Percentiles rank a stretch among this genome's conserved stretches.
Evolutionary conservation across 345 rosid genomes (phyloP).

Genomic region (Eucalyptus cloeziana): DNA sequence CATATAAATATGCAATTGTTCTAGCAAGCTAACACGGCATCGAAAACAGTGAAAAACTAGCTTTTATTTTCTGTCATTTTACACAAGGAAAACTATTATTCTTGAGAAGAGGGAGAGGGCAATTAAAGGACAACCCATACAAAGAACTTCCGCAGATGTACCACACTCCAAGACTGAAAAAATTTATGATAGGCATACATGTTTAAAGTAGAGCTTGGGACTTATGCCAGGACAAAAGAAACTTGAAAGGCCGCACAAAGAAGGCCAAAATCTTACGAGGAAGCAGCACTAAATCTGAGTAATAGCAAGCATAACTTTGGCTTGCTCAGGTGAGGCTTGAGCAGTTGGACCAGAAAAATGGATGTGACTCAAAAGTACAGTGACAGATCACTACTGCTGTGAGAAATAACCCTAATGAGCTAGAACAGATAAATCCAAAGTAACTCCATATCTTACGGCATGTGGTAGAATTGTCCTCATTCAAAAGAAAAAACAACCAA

Average conservation of each 20-base stretch:
- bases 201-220: neutral
- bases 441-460: neutral
- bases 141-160: neutral
- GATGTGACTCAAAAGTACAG: neutral
- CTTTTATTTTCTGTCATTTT: neutral
- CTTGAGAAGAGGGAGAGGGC: neutral
- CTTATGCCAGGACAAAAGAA: neutral
- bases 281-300: neutral
- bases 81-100: neutral
- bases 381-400: neutral
- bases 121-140: neutral
- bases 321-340: neutral
- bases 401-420: neutral
- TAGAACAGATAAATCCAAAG: neutral
- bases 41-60: neutral
- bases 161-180: neutral
- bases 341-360: neutral
- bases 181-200: neutral
- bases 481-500: neutral
- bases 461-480: neutral
- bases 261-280: neutral
- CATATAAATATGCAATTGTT: neutral
- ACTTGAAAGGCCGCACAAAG: neutral
- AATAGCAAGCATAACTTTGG: neutral
- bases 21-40: neutral